Evolutionary conservation across 2,329 filamentous ascomycete species (phyloP).

Genomic region (Hymenoscyphus fructigenus): DNA sequence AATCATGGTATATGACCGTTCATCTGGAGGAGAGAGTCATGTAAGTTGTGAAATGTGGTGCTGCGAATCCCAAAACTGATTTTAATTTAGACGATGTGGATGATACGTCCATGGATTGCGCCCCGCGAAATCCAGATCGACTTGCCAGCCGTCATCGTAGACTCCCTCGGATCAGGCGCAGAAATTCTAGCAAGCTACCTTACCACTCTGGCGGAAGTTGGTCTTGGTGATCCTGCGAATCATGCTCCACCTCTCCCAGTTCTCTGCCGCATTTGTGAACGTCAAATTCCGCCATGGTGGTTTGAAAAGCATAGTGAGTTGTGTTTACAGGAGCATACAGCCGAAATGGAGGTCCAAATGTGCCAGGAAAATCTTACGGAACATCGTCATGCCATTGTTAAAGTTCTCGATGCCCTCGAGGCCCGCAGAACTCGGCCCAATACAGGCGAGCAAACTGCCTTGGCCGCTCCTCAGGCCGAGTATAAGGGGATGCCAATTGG

Average conservation of each 20-base stretch:
- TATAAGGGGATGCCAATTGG: constrained; percentile 89
- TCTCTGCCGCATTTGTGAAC: constrained; percentile 94
- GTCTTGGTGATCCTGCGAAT: constrained; percentile 70
- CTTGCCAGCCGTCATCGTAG: constrained; percentile 82
- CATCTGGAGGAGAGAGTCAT: constrained; percentile 84
- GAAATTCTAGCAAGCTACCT: constrained; percentile 94
- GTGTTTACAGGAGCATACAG: constrained; percentile 91
- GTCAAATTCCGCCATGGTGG: constrained; percentile 98
- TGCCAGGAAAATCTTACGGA: constrained; percentile 89
- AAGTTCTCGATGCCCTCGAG: constrained; percentile 88
- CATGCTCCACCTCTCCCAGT: constrained; percentile 81
- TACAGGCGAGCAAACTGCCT: constrained; percentile 49
- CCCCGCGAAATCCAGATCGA: constrained; percentile 95
- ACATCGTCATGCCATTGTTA: constrained; percentile 92
- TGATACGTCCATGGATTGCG: constrained; percentile 87
- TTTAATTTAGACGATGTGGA: constrained; percentile 87
- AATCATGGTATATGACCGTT: constrained; percentile 94
- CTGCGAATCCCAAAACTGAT: constrained; percentile 31
- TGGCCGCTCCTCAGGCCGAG: constrained; percentile 62
- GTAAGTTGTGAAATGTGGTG: constrained; percentile 54
- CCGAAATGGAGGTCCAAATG: constrained; percentile 97
- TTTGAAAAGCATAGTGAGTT: constrained; percentile 98
- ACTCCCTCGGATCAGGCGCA: constrained; percentile 89
- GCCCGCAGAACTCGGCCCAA: constrained; percentile 67
- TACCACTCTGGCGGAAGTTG: constrained; percentile 81